Evolutionary conservation across 2,329 filamentous ascomycete species (phyloP).

Genomic region (Trichophyton rubrum): DNA sequence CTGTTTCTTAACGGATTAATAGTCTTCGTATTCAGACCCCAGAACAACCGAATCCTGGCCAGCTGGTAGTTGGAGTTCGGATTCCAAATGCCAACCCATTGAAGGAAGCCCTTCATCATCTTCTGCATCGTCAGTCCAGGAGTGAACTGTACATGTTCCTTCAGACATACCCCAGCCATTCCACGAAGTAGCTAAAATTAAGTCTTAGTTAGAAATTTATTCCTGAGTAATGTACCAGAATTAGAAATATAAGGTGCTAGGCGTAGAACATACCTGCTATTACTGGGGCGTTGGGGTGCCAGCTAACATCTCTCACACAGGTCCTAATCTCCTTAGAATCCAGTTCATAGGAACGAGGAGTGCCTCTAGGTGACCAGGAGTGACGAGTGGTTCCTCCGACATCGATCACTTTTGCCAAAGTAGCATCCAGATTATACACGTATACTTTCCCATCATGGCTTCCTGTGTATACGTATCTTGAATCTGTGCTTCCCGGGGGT

Average conservation of each 20-base stretch:
- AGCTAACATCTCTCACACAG: constrained; percentile 75
- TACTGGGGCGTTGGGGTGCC: constrained; percentile 76
- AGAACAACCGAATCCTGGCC: neutral
- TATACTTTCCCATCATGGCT: constrained; percentile 82
- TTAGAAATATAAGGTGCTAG: neutral
- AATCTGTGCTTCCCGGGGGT: constrained; percentile 71
- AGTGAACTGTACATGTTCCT: constrained; percentile 67
- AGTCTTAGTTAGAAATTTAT: constrained; percentile 31
- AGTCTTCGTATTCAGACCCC: neutral
- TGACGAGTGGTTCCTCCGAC: constrained; percentile 58
- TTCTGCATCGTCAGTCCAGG: constrained; percentile 50
- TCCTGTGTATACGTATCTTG: constrained; percentile 84
- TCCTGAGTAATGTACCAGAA: neutral
- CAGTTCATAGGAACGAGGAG: neutral
- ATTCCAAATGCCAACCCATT: constrained; percentile 10
- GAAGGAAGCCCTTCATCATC: constrained; percentile 11
- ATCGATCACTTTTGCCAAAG: constrained; percentile 63
- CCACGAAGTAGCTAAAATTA: constrained; percentile 58
- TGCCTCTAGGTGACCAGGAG: constrained; percentile 42
- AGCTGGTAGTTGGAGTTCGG: constrained; percentile 4
- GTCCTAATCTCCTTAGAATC: constrained; percentile 41
- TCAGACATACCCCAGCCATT: constrained; percentile 62
- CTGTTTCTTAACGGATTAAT: neutral
- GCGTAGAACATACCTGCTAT: constrained; percentile 47
- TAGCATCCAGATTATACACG: constrained; percentile 88